These are phyloP conservation scores for Rhynchosporium graminicola DNA, from an alignment of 2,329 filamentous ascomycete genomes.

Conservation along the genomic window DNA sequence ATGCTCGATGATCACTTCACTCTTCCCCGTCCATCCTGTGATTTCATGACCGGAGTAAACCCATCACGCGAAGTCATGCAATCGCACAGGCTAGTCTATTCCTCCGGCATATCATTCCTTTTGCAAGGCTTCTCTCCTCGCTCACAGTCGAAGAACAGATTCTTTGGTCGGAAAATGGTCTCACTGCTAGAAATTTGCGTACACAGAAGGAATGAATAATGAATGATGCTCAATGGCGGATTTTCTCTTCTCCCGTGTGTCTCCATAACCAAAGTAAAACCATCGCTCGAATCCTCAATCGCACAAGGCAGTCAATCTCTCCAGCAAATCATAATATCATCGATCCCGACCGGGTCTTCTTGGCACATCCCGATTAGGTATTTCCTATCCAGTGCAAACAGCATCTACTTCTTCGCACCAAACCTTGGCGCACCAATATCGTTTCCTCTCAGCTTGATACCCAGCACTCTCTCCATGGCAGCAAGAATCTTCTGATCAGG, in stretches of 20 bases:
- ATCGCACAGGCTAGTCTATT: no score
- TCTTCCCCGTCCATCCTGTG: constrained; percentile 15
- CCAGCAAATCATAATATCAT: constrained; percentile 11
- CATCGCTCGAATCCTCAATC: not conserved
- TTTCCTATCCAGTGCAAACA: not conserved
- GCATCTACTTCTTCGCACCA: constrained; percentile 47
- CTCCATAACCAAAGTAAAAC: constrained; percentile 11
- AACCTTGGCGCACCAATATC: constrained; percentile 87
- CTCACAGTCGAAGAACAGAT: no score
- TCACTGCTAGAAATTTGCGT: no score
- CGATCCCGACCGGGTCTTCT: not conserved
- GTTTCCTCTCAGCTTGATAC: constrained; percentile 81
- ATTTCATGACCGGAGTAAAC: constrained; percentile 18
- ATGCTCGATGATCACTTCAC: constrained; percentile 20
- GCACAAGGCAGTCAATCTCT: not conserved
- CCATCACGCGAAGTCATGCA: no score
- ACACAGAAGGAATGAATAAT: no score
- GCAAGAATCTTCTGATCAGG: constrained; percentile 83
- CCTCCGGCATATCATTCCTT: no score
- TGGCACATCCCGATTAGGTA: not conserved
- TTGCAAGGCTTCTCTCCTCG: no score
- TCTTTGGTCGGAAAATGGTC: no score
- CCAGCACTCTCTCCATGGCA: constrained; percentile 80
- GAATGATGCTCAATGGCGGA: no score
- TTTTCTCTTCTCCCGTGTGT: no score